Percentiles rank a stretch among this genome's conserved stretches.
phyloP scores from a whole-genome alignment of 2,329 filamentous ascomycete genomes.

The Ceratocystis variospora region DNA sequence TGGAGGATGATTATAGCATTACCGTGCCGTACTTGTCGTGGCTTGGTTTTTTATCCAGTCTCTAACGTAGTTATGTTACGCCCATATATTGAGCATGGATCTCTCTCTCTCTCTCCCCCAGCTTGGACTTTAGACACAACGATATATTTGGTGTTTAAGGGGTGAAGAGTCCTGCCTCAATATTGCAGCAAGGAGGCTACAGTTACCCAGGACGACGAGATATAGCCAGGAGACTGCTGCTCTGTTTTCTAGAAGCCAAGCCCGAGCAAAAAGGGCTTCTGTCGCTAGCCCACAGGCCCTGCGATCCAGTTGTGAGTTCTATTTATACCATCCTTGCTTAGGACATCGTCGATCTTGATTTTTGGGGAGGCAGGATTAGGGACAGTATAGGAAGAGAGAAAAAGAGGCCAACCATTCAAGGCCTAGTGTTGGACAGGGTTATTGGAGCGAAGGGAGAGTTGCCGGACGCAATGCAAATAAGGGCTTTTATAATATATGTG shows the following conservation, averaged over 20 bases:
- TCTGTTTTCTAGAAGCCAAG: constrained; percentile 6
- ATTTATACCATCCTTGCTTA: background rate
- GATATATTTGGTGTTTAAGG: background rate
- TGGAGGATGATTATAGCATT: background rate
- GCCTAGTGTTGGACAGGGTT: background rate
- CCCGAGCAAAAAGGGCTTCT: background rate
- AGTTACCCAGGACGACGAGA: constrained; percentile 8
- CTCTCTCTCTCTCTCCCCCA: background rate
- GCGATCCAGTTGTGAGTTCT: background rate
- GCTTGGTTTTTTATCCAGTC: background rate
- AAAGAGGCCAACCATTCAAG: background rate
- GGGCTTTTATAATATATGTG: background rate
- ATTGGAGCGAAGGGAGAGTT: background rate
- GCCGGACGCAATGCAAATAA: background rate
- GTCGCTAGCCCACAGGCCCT: background rate
- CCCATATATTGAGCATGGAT: background rate
- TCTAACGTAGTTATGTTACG: background rate
- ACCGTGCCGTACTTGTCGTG: background rate
- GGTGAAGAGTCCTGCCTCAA: background rate
- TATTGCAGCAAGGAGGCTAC: background rate
- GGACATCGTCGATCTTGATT: constrained; percentile 8
- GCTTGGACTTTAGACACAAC: background rate
- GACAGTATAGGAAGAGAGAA: background rate
- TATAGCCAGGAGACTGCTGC: background rate
- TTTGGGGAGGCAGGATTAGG: background rate